Evolutionary conservation across 495 filamentous ascomycete species (phyloP).

Genomic region (Hyaloscypha finlandica): DNA sequence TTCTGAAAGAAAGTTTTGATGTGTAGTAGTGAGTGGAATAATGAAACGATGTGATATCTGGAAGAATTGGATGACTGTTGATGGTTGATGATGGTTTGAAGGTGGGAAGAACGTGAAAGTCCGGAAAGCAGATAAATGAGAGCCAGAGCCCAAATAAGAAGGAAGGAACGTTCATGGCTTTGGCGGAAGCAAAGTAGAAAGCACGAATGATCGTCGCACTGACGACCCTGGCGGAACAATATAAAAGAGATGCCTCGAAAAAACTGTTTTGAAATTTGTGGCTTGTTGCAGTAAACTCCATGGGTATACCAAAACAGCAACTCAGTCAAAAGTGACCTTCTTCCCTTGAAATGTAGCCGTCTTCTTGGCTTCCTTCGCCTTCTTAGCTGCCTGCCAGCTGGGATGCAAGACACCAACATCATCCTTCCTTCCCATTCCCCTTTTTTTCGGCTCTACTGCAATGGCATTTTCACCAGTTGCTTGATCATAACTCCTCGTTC

Average conservation of each 20-base stretch:
- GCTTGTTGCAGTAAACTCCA: neutral
- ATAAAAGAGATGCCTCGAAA: neutral
- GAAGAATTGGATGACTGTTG: too few species aligned
- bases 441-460: slow-evolving; percentile 23
- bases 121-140: too few species aligned
- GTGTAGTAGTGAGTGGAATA: too few species aligned
- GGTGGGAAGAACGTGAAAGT: too few species aligned
- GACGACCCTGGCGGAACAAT: too few species aligned
- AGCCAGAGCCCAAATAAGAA: too few species aligned
- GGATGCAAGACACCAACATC: slow-evolving; percentile 78
- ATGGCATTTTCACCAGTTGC: slow-evolving; percentile 29
- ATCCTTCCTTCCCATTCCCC: slow-evolving; percentile 46
- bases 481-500: slow-evolving; percentile 12
- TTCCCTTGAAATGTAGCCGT: slow-evolving; percentile 74
- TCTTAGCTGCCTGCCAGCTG: slow-evolving; percentile 88
- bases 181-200: too few species aligned
- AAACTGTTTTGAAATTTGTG: neutral
- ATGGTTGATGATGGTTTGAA: too few species aligned
- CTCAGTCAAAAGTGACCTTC: slow-evolving; percentile 87
- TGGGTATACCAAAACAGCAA: slow-evolving; percentile 17
- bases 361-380: slow-evolving; percentile 72
- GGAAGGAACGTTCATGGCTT: too few species aligned
- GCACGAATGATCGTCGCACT: too few species aligned
- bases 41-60: too few species aligned
- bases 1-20: too few species aligned